phyloP scores from a whole-genome alignment of 371 early-diverging fungal species.

The Saksenaea vasiformis region DNA sequence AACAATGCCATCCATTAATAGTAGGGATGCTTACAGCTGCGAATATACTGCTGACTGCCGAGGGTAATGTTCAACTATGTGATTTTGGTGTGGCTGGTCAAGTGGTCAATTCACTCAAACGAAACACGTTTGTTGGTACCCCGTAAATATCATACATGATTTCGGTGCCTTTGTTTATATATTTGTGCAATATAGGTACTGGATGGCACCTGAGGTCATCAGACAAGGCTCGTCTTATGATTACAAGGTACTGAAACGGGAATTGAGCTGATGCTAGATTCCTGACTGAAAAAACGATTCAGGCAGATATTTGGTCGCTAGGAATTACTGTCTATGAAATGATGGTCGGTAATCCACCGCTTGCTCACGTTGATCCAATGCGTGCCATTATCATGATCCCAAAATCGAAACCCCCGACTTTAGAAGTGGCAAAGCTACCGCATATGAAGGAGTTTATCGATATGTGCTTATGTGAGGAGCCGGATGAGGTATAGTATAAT shows the following conservation, averaged over 20 bases:
- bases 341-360: slow-evolving; percentile 93
- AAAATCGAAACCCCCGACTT: slow-evolving; percentile 64
- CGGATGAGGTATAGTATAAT: slow-evolving; percentile 69
- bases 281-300: neutral
- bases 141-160: slow-evolving; percentile 58
- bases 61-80: slow-evolving; percentile 92
- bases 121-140: slow-evolving; percentile 90
- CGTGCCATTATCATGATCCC: slow-evolving; percentile 90
- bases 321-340: slow-evolving; percentile 98
- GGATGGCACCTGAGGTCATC: slow-evolving; percentile 93
- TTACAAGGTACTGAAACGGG: slow-evolving; percentile 56
- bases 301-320: slow-evolving; percentile 91
- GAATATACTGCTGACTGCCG: slow-evolving; percentile 89
- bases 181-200: slow-evolving; percentile 53
- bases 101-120: slow-evolving; percentile 67
- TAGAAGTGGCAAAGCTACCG: slow-evolving; percentile 76
- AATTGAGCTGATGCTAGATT: neutral
- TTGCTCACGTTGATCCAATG: slow-evolving; percentile 91
- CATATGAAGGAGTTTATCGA: slow-evolving; percentile 89
- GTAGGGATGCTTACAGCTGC: slow-evolving; percentile 59
- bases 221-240: slow-evolving; percentile 79
- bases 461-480: slow-evolving; percentile 84
- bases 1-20: slow-evolving; percentile 4
- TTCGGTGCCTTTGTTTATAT: slow-evolving; percentile 7
- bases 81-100: slow-evolving; percentile 91